phyloP scores from a whole-genome alignment of 106 monocot genomes.

The Alisma plantagoaquatica region DNA sequence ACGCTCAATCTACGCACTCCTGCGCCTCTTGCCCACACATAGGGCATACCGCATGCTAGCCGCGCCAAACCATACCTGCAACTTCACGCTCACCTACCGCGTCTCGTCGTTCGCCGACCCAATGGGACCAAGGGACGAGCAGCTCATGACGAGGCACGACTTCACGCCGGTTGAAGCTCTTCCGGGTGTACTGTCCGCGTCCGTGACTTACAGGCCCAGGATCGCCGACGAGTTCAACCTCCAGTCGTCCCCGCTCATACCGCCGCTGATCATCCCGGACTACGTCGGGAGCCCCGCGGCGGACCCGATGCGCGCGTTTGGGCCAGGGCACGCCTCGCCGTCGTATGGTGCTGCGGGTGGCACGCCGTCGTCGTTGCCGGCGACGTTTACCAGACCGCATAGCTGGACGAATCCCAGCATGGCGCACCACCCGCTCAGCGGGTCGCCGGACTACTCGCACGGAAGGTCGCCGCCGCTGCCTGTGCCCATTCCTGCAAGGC shows the following conservation, averaged over 20 bases:
- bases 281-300: slow-evolving; percentile 93
- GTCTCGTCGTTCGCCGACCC: slow-evolving; percentile 70
- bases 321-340: no score
- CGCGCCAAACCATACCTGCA: slow-evolving; percentile 44
- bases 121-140: slow-evolving; percentile 58
- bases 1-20: slow-evolving; percentile 58
- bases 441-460: no score
- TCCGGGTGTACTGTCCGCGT: slow-evolving; percentile 49
- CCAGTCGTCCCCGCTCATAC: slow-evolving; percentile 48
- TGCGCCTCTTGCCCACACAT: slow-evolving; percentile 65
- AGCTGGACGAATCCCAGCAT: slow-evolving; percentile 48
- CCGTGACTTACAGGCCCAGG: slow-evolving; percentile 47
- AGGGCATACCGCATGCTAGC: slow-evolving; percentile 44
- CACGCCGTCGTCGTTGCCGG: slow-evolving; percentile 25
- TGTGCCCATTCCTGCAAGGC: no score
- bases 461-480: no score
- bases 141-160: slow-evolving; percentile 17
- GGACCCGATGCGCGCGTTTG: slow-evolving; percentile 58
- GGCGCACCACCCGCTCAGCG: slow-evolving; percentile 25
- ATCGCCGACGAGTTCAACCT: slow-evolving; percentile 50
- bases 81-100: slow-evolving; percentile 54
- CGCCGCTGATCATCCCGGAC: slow-evolving; percentile 68
- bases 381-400: slow-evolving; percentile 41
- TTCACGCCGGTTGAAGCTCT: slow-evolving; percentile 74
- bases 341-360: slow-evolving; percentile 25